These are phyloP conservation scores for Microdochium bolleyi DNA, from an alignment of 2,329 filamentous ascomycete species.

Conservation along the genomic window DNA sequence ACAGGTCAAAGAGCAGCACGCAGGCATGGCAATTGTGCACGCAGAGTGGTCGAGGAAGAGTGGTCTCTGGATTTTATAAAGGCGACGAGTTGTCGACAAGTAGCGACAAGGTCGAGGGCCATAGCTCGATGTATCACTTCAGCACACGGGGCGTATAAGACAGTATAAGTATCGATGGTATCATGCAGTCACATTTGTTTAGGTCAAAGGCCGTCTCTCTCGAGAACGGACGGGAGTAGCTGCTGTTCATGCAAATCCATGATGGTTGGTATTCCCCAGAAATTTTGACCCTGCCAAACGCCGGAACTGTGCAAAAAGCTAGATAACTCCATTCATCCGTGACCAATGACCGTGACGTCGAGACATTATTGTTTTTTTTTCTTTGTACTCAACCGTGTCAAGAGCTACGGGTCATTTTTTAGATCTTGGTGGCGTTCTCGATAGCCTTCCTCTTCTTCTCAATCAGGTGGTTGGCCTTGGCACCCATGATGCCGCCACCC, in stretches of 20 bases:
- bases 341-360: conserved; percentile 9
- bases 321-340: conserved; percentile 21
- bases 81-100: too few species aligned
- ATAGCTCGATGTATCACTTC: conserved; percentile 10
- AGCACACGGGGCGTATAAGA: conserved; percentile 14
- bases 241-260: conserved; percentile 21
- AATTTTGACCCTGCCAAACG: conserved; percentile 25
- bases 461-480: conserved; percentile 75
- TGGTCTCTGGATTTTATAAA: too few species aligned
- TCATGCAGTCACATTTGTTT: conserved; percentile 25
- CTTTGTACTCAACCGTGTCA: not conserved
- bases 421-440: conserved; percentile 97
- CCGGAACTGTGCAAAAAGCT: conserved; percentile 23
- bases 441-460: conserved; percentile 91
- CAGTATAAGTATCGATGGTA: conserved; percentile 4
- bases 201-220: not conserved
- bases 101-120: too few species aligned
- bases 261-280: conserved; percentile 24
- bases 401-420: conserved; percentile 28
- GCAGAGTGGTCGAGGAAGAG: too few species aligned
- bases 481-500: conserved; percentile 99
- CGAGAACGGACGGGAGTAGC: conserved; percentile 13
- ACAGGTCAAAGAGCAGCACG: too few species aligned
- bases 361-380: not conserved
- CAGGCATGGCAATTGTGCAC: too few species aligned